Base-by-base conservation (phyloP, 2,329 filamentous ascomycete genomes). In the Diaporthe citriasiana region DNA sequence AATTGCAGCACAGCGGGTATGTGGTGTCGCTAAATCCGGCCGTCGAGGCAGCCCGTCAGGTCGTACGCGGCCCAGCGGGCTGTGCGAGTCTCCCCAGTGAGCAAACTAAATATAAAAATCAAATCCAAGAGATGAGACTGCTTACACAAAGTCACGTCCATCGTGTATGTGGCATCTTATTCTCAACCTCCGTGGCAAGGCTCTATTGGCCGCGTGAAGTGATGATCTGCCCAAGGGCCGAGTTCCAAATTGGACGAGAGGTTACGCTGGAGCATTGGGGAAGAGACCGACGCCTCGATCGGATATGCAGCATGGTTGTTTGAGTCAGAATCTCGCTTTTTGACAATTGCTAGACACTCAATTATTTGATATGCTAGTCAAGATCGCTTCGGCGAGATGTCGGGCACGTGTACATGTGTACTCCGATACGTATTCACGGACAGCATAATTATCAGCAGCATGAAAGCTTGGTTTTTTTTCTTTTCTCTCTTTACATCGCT, bases 51-150 rank as follows among this genome's bases (percentile, higher is more conserved):
- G 13, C 70, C 38, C 35, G 35, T 60, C 55, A 17, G 45, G 55
- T 71, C 57, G 35, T 25, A 71, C 70, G 47, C 57, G 56, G 57
- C 55, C 22, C 56, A 50, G 40, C 35, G 35, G 70, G 45, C 7
- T 12, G 25, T 19, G 56, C 15, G 69, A 51, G 27, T 50, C 30
- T 45, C 7, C 17, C 45, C 6, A 6, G 40, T 38, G 42, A n/a
- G 19, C 22, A 53, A 51, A 33, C 17, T 19, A 15, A 3, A 6
- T n/a, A 27, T 15, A 4, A 51, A 3, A 45, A 8, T 42, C 30
- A 27, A 9, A 35, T 35, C 42, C 35, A 13, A 35, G 7, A 19
- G 19, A 25, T 30, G 13, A 15, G 15, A 15, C 3, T 1, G 22
- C 8, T 9, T 13, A 9, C 38, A 9, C 22, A 10, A 17, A n/a